Percentiles rank a stretch among this genome's conserved stretches.
These are phyloP conservation scores for Gonapodya sp. DNA, from an alignment of 192 early-diverging fungal species.

Conservation along the genomic window DNA sequence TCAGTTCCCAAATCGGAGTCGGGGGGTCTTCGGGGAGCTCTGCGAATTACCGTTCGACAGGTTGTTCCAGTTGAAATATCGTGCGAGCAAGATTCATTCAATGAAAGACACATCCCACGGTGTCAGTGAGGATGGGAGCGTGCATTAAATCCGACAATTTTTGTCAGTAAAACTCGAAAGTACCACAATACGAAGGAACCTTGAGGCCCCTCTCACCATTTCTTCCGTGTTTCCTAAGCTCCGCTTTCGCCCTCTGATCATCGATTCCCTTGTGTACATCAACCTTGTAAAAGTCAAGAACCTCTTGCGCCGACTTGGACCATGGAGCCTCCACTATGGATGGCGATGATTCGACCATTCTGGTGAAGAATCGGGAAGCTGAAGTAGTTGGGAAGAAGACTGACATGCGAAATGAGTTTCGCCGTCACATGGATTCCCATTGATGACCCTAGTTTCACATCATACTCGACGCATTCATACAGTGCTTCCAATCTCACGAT, in stretches of 20 bases:
- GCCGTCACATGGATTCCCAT: too few relatives aligned
- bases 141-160: too few relatives aligned
- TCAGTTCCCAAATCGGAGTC: conserved; percentile 85
- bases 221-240: not conserved
- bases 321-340: not conserved
- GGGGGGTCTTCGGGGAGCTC: conserved; percentile 84
- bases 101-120: too few relatives aligned
- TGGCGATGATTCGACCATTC: too few relatives aligned
- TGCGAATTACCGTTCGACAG: conserved; percentile 10
- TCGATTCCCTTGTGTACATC: not conserved
- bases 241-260: not conserved
- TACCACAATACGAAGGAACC: not conserved
- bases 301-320: not conserved
- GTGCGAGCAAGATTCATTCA: too few relatives aligned
- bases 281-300: not conserved
- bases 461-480: too few relatives aligned
- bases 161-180: not conserved
- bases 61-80: not conserved
- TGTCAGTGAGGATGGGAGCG: too few relatives aligned
- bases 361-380: too few relatives aligned
- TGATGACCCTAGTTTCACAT: too few relatives aligned
- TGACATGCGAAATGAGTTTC: too few relatives aligned
- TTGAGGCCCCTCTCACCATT: not conserved
- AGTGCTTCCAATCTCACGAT: too few relatives aligned
- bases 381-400: too few relatives aligned